Conservation (phyloP, 78 protist species). For the Isochrysis galbana region DNA sequence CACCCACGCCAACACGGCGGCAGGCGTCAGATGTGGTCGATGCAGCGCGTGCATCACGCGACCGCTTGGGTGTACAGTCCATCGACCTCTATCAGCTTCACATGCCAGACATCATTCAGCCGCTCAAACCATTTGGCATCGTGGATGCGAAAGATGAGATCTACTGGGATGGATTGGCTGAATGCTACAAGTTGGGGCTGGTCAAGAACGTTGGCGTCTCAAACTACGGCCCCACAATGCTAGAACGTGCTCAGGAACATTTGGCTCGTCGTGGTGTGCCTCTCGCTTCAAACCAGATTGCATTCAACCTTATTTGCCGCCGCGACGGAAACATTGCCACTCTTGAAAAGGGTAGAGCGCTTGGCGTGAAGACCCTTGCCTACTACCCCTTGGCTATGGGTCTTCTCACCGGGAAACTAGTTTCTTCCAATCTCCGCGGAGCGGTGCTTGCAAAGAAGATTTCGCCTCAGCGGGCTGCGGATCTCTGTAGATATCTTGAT, state of each 20-base stretch:
- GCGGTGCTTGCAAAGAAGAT: background rate
- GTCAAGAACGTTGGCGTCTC: background rate
- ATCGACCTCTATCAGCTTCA: slow-evolving; percentile 17
- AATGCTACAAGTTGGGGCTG: background rate
- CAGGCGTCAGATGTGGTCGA: background rate
- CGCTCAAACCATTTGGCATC: background rate
- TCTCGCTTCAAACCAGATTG: slow-evolving; percentile 23
- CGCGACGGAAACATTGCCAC: background rate
- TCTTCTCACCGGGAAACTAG: slow-evolving; percentile 15
- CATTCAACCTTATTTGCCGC: background rate
- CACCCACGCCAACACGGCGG: slow-evolving; percentile 22
- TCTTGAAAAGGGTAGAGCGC: background rate
- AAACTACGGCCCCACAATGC: slow-evolving; percentile 21
- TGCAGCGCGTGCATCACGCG: background rate
- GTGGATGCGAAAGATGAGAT: background rate
- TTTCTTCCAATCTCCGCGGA: background rate
- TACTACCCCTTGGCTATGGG: slow-evolving; percentile 44
- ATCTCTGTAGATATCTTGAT: background rate
- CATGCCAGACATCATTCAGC: slow-evolving; percentile 42
- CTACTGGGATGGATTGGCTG: slow-evolving; percentile 35
- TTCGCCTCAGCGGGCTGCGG: background rate
- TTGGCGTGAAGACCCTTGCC: background rate
- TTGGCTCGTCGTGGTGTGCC: background rate
- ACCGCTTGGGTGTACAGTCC: background rate
- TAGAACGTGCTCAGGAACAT: background rate